Conservation (phyloP, 2,329 filamentous ascomycete species). For the Elsinoe perseae region DNA sequence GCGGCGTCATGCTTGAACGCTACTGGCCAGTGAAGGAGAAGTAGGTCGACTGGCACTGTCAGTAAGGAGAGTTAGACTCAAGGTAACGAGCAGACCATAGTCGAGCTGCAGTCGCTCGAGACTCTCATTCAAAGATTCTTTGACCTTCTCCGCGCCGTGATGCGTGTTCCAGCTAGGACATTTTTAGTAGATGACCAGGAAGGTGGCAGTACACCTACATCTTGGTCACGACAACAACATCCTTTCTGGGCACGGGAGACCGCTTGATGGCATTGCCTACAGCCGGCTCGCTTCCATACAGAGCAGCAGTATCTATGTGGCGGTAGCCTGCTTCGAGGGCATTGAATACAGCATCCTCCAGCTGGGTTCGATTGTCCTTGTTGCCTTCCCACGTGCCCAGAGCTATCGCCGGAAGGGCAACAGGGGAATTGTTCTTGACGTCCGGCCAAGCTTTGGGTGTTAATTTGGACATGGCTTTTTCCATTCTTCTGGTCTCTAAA, state of each 20-base stretch:
- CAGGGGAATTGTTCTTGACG: constrained; percentile 7
- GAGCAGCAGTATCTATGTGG: constrained; percentile 57
- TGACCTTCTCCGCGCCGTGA: constrained; percentile 34
- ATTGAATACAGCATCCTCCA: constrained; percentile 38
- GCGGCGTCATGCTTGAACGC: constrained; percentile 45
- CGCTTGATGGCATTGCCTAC: constrained; percentile 58
- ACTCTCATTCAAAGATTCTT: constrained; percentile 30
- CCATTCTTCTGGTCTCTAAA: too few species aligned
- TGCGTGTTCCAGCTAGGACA: constrained; percentile 50
- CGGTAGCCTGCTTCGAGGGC: constrained; percentile 51
- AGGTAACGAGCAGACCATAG: constrained; percentile 19
- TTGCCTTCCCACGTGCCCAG: constrained; percentile 5
- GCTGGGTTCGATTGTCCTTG: not conserved
- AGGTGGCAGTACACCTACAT: not conserved
- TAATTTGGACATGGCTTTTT: constrained; percentile 2
- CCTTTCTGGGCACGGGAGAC: constrained; percentile 54
- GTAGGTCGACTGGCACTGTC: constrained; percentile 25
- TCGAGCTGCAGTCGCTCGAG: constrained; percentile 29
- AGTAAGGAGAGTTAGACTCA: not conserved
- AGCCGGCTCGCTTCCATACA: constrained; percentile 59
- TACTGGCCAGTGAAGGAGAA: constrained; percentile 39
- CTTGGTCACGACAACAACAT: constrained; percentile 61
- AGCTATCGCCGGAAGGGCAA: not conserved
- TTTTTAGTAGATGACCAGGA: constrained; percentile 20
- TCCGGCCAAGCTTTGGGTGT: not conserved